phyloP scores from a whole-genome alignment of 2,329 filamentous ascomycete genomes.

The Aspergillus costaricaensis region DNA sequence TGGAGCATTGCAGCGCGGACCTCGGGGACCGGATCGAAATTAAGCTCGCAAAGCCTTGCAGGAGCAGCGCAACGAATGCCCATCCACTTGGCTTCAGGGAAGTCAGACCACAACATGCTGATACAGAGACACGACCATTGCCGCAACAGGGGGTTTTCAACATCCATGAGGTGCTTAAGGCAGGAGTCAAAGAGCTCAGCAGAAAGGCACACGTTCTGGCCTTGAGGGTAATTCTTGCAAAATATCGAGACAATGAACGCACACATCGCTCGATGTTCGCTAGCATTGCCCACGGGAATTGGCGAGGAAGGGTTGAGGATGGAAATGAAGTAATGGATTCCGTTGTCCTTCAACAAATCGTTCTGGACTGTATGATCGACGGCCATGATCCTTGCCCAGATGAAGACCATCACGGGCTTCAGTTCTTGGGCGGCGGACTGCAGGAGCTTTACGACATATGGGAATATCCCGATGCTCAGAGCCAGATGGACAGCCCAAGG shows the following conservation, averaged over 20 bases:
- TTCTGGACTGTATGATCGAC: slow-evolving; percentile 93
- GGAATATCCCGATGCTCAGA: slow-evolving; percentile 96
- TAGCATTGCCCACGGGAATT: slow-evolving; percentile 81
- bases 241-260: slow-evolving; percentile 97
- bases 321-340: slow-evolving; percentile 93
- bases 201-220: slow-evolving; percentile 87
- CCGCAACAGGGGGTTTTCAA: slow-evolving; percentile 81
- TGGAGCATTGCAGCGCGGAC: slow-evolving; percentile 92
- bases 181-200: slow-evolving; percentile 89
- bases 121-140: slow-evolving; percentile 97
- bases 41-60: slow-evolving; percentile 74
- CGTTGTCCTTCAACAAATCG: slow-evolving; percentile 93
- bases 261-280: slow-evolving; percentile 98
- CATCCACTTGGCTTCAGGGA: slow-evolving; percentile 91
- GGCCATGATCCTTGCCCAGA: slow-evolving; percentile 93
- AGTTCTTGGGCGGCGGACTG: slow-evolving; percentile 93
- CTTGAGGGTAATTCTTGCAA: slow-evolving; percentile 90
- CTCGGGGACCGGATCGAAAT: slow-evolving; percentile 84
- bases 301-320: slow-evolving; percentile 83
- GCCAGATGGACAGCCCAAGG: slow-evolving; percentile 99
- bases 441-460: slow-evolving; percentile 94
- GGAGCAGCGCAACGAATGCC: slow-evolving; percentile 89
- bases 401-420: slow-evolving; percentile 99
- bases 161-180: slow-evolving; percentile 77
- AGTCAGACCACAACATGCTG: slow-evolving; percentile 90